A percentile compares a stretch with the other conserved stretches of the same genome.
Evolutionary conservation across 2,329 filamentous ascomycete species (phyloP).

Genomic region (Aspergillus quadricinctus): DNA sequence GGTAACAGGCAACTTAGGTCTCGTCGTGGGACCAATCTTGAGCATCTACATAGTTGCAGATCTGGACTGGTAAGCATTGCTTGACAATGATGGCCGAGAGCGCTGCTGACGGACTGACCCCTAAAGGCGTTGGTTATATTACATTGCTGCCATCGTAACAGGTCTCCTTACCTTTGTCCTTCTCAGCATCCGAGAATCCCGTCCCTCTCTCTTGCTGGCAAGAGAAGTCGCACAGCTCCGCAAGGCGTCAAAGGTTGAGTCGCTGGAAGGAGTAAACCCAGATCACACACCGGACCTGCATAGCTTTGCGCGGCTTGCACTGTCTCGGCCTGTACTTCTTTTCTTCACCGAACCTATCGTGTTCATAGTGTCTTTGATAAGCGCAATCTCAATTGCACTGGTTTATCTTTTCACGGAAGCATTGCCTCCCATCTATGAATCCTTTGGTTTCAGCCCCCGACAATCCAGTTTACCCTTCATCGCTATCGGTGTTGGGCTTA

Average conservation of each 20-base stretch:
- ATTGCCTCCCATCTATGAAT: constrained; percentile 37
- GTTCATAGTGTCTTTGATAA: constrained; percentile 41
- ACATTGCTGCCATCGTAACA: constrained; percentile 39
- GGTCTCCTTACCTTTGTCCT: constrained; percentile 32
- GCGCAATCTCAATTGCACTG: constrained; percentile 42
- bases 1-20: constrained; percentile 39
- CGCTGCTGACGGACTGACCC: background rate
- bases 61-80: constrained; percentile 34
- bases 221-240: constrained; percentile 29
- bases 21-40: constrained; percentile 44
- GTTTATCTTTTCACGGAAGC: constrained; percentile 49
- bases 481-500: constrained; percentile 35
- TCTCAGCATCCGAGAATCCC: constrained; percentile 40
- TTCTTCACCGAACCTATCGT: constrained; percentile 48
- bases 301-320: constrained; percentile 36
- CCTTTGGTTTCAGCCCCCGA: constrained; percentile 27
- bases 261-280: constrained; percentile 33
- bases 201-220: constrained; percentile 42
- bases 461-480: constrained; percentile 38
- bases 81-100: background rate
- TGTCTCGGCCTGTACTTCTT: constrained; percentile 40
- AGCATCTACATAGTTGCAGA: constrained; percentile 38
- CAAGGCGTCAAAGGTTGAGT: constrained; percentile 20
- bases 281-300: constrained; percentile 36
- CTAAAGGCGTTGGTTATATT: constrained; percentile 44